Conservation (phyloP, 1,284 basidiomycete genomes). For the Dichomitus squalens region DNA sequence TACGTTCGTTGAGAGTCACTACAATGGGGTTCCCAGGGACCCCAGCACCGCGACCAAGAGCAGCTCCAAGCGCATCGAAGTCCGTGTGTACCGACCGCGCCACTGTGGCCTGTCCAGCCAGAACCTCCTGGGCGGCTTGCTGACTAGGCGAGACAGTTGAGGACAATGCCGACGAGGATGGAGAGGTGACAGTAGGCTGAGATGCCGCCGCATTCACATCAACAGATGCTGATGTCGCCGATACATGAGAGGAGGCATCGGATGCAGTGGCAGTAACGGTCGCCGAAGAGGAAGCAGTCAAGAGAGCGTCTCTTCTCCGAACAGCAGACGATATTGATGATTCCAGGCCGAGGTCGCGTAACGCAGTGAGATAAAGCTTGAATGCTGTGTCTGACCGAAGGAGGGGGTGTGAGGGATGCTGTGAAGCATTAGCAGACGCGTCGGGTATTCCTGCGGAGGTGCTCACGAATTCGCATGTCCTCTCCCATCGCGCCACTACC, state of each 20-base stretch:
- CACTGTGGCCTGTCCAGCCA: constrained; percentile 38
- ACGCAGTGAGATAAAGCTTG: constrained; percentile 66
- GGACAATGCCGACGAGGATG: constrained; percentile 13
- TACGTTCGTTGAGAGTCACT: constrained; percentile 80
- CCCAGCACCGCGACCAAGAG: constrained; percentile 45
- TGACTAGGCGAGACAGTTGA: constrained; percentile 39
- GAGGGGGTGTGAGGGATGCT: constrained; percentile 70
- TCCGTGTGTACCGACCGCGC: constrained; percentile 35
- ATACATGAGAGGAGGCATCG: constrained; percentile 12
- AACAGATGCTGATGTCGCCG: constrained; percentile 1
- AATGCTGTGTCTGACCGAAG: constrained; percentile 72
- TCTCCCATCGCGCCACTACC: constrained; percentile 77
- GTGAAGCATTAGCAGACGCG: constrained; percentile 9
- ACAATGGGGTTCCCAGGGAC: constrained; percentile 64
- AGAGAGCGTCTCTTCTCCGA: constrained; percentile 63
- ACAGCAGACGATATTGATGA: constrained; percentile 65
- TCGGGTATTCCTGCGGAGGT: neutral
- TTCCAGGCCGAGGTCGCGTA: constrained; percentile 62
- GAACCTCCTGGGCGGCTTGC: constrained; percentile 60
- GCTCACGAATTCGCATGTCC: constrained; percentile 79
- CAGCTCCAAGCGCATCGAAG: constrained; percentile 44
- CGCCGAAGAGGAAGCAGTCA: constrained; percentile 38
- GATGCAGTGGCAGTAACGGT: constrained; percentile 24
- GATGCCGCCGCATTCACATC: constrained; percentile 3
- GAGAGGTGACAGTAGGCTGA: constrained; percentile 12